A percentile compares a stretch with the other conserved stretches of the same genome.
phyloP scores from a whole-genome alignment of 371 early-diverging fungal genomes.

The Sporodiniella umbellata region DNA sequence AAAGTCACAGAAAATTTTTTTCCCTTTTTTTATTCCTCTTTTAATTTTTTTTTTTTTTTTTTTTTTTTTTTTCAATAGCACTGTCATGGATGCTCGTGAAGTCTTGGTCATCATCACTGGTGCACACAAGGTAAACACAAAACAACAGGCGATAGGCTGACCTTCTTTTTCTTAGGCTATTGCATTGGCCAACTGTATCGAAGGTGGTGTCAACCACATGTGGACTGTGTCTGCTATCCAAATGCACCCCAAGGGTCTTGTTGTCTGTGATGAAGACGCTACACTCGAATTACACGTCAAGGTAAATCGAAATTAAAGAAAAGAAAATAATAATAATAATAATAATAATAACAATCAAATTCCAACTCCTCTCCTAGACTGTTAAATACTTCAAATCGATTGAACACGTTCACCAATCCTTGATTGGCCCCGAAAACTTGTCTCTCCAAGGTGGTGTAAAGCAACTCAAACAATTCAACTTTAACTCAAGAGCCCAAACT shows the following conservation, averaged over 20 bases:
- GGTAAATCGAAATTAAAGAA: too few species aligned
- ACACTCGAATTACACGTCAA: slow-evolving; percentile 77
- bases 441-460: slow-evolving; percentile 65
- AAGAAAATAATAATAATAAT: background rate
- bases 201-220: slow-evolving; percentile 83
- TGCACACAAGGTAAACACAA: slow-evolving; percentile 60
- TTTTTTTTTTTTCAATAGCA: too few species aligned
- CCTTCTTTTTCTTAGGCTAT: slow-evolving; percentile 44
- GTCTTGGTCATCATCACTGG: slow-evolving; percentile 82
- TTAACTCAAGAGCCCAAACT: slow-evolving; percentile 21
- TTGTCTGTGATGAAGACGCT: slow-evolving; percentile 89
- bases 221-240: slow-evolving; percentile 88
- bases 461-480: slow-evolving; percentile 15
- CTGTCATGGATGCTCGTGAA: slow-evolving; percentile 88
- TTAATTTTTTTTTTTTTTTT: background rate
- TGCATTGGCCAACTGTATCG: slow-evolving; percentile 79
- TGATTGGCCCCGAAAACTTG: slow-evolving; percentile 79
- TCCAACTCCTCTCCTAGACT: too few species aligned
- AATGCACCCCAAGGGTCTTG: slow-evolving; percentile 77
- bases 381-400: slow-evolving; percentile 90
- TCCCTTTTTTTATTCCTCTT: too few species aligned
- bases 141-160: background rate
- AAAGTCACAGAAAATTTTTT: slow-evolving; percentile 21
- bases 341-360: background rate
- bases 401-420: slow-evolving; percentile 81